Base-by-base conservation (phyloP, 2,329 filamentous ascomycete species). In the Penicillium palitans region DNA sequence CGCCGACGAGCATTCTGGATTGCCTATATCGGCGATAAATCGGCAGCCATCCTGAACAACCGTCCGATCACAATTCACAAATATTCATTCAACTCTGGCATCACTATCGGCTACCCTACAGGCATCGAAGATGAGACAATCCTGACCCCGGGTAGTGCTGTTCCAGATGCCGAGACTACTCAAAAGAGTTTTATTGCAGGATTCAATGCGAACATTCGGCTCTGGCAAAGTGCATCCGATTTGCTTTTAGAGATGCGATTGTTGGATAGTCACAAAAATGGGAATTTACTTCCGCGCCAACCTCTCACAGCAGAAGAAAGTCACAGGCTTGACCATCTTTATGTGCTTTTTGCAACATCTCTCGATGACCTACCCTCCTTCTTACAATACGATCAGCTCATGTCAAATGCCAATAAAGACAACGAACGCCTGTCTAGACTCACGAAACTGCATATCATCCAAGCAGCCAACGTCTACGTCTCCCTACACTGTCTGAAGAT, bases 31-130 rank as follows among this genome's bases (percentile, higher is more conserved):
- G 65, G 64, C 15, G 65, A 67, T 45, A 66, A 66, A 37, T 67
- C 65, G 29, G 64, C 64, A 4, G 62, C 64, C 6, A 65, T 65
- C 12, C 42, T 66, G 6, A 79, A 79, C 50, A 74, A 74, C 4
- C 71, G 76, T 0, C 77, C 78, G 2, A 79, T 79, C 4, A 79
- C 77, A 0, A 74, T 80, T 12, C 77, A 79, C 61, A 75, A 77
- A 45, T 78, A 74, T 58, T 79, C 73, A 1, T 77, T 79, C 49
- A 73, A 78, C 27, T 66, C 70, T 0, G 75, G 74, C 7, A 78
- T 79, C 21, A 78, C 76, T 0, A 75, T 74, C 0, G 55, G 58
- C 10, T 66, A 68, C 51, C 66, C 68, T 5, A 62, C 44, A 47
- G 67, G 52, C 15, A 58, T 46, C 17, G 67, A 45, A 65, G 68